Evolutionary conservation across 441 rosid genomes (phyloP).

Genomic region (Jatropha podagrica): DNA sequence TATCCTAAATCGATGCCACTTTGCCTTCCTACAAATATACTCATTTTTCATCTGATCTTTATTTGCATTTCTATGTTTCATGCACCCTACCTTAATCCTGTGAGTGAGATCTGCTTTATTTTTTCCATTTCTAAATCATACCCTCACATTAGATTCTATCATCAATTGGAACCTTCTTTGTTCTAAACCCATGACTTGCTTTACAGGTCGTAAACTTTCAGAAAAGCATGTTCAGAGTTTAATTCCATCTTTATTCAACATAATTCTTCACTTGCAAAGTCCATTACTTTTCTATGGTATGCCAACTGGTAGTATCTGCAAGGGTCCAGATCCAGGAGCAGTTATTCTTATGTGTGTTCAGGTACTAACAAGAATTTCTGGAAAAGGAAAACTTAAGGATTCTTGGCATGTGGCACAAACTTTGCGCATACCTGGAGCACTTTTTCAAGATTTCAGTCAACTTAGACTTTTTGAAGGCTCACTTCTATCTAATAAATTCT

Average conservation of each 20-base stretch:
- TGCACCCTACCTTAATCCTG: background rate
- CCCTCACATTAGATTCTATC: background rate
- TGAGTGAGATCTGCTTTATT: background rate
- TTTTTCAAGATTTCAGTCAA: slow-evolving; percentile 57
- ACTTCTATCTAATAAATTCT: slow-evolving; percentile 23
- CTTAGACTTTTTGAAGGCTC: slow-evolving; percentile 35
- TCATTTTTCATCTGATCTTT: background rate
- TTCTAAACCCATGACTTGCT: slow-evolving; percentile 34
- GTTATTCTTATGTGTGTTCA: slow-evolving; percentile 88
- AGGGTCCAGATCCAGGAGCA: slow-evolving; percentile 77
- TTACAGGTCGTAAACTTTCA: slow-evolving; percentile 65
- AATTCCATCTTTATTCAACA: slow-evolving; percentile 64
- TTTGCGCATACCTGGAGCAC: slow-evolving; percentile 63
- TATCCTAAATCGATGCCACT: background rate
- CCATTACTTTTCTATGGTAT: slow-evolving; percentile 53
- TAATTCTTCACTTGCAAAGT: slow-evolving; percentile 76
- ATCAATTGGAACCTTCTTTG: slow-evolving; percentile 1
- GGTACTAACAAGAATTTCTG: slow-evolving; percentile 75
- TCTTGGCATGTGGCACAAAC: slow-evolving; percentile 76
- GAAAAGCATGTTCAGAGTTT: slow-evolving; percentile 66
- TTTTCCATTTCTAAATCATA: background rate
- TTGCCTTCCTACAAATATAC: background rate
- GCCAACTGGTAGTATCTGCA: slow-evolving; percentile 25
- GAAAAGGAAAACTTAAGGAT: slow-evolving; percentile 68
- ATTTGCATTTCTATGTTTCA: background rate